A percentile compares a stretch with the other conserved stretches of the same genome.
Evolutionary conservation across 2,329 filamentous ascomycete species (phyloP).

Genomic region (Blastomyces emzantsi): DNA sequence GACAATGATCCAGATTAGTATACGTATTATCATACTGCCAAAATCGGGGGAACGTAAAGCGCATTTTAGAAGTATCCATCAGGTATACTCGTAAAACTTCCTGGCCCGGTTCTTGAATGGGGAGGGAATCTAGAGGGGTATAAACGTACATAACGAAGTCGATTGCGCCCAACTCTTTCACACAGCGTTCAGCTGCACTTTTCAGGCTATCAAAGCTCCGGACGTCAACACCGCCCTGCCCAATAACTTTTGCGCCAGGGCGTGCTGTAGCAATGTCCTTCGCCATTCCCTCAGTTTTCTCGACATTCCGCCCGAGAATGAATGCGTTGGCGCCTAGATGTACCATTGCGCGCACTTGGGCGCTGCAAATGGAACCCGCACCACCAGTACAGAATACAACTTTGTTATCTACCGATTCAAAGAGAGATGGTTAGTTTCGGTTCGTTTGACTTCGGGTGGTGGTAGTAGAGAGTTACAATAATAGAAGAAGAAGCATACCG

Average conservation of each 20-base stretch:
- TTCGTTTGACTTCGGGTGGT: neutral
- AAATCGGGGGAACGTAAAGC: neutral
- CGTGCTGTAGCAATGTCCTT: slow-evolving; percentile 73
- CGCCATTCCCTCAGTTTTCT: slow-evolving; percentile 77
- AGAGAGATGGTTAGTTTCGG: neutral
- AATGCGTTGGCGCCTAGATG: slow-evolving; percentile 86
- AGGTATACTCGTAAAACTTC: neutral
- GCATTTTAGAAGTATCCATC: neutral
- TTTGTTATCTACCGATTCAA: slow-evolving; percentile 55
- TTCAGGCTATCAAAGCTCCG: slow-evolving; percentile 61
- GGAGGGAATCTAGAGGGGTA: no score
- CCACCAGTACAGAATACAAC: slow-evolving; percentile 95
- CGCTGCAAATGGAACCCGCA: slow-evolving; percentile 86
- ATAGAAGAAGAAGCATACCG: slow-evolving; percentile 42
- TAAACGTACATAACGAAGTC: slow-evolving; percentile 76
- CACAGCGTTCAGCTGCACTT: slow-evolving; percentile 68
- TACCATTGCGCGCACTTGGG: slow-evolving; percentile 85
- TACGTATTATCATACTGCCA: neutral
- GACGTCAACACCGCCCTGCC: slow-evolving; percentile 67
- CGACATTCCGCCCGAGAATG: slow-evolving; percentile 81
- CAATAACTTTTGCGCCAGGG: slow-evolving; percentile 71
- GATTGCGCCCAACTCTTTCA: slow-evolving; percentile 72
- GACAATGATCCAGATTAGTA: neutral
- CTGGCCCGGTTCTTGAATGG: no score
- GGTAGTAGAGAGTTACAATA: neutral